These are phyloP conservation scores for Aegilops longissima DNA, from an alignment of 176 grass and related monocot genomes.

Conservation along the genomic window DNA sequence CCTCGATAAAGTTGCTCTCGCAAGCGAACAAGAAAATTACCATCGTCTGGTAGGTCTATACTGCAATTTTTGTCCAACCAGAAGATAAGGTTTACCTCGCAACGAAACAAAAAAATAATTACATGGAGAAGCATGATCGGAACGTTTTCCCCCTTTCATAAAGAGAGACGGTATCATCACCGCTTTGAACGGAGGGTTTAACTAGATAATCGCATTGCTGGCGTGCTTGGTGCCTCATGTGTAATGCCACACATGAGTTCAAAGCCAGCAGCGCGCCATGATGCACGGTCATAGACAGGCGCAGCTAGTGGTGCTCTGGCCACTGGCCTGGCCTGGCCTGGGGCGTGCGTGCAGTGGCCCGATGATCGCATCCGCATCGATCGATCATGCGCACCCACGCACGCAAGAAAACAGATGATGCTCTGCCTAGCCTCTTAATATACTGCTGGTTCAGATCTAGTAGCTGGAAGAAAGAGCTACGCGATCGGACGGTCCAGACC, in stretches of 20 bases:
- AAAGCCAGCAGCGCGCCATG: constrained; percentile 25
- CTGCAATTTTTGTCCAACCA: background rate
- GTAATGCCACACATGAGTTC: background rate
- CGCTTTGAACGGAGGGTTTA: constrained; percentile 14
- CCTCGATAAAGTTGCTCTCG: background rate
- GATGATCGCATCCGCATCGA: background rate
- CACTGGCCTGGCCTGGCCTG: background rate
- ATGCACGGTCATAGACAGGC: background rate
- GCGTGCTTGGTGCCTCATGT: constrained; percentile 19
- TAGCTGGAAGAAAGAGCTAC: background rate
- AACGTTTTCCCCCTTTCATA: too few species aligned
- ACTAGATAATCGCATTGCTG: background rate
- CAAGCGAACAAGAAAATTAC: background rate
- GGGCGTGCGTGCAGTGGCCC: background rate
- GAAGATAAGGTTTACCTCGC: background rate
- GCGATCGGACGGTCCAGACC: constrained; percentile 28
- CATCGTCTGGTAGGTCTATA: background rate
- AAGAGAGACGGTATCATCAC: background rate
- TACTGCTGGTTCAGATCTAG: background rate
- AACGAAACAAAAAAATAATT: too few species aligned
- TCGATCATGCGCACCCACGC: background rate
- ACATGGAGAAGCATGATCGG: too few species aligned
- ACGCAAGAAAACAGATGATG: background rate
- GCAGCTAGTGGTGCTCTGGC: constrained; percentile 13
- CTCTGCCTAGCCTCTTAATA: background rate